These are phyloP conservation scores for Globisporangium paroecandrum DNA, from an alignment of 352 stramenopile genomes.

Conservation along the genomic window DNA sequence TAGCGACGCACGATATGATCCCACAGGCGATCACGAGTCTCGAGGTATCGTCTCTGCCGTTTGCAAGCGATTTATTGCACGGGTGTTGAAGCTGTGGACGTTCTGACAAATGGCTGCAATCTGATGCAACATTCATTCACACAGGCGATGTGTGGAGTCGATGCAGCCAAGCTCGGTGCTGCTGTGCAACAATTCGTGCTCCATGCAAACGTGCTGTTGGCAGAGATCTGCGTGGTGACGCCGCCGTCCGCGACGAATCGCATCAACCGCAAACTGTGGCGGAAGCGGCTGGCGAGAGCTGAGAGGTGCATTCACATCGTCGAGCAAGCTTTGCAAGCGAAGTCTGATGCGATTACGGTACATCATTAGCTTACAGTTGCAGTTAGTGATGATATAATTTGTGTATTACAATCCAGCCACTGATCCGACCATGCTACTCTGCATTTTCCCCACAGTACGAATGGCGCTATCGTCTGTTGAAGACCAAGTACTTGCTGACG, in stretches of 20 bases:
- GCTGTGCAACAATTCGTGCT: slow-evolving; percentile 23
- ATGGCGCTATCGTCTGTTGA: slow-evolving; percentile 45
- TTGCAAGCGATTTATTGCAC: slow-evolving; percentile 5
- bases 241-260: slow-evolving; percentile 39
- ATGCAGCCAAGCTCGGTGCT: slow-evolving; percentile 10
- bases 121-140: not conserved
- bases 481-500: slow-evolving; percentile 52
- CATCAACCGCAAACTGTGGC: slow-evolving; percentile 47
- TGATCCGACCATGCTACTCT: slow-evolving; percentile 5
- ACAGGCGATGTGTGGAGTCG: slow-evolving; percentile 31
- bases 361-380: not conserved
- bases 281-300: slow-evolving; percentile 41
- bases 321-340: slow-evolving; percentile 25
- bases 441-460: slow-evolving; percentile 22
- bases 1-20: slow-evolving; percentile 37
- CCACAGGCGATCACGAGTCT: slow-evolving; percentile 43
- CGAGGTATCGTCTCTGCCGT: slow-evolving; percentile 29
- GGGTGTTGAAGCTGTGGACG: not conserved
- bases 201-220: slow-evolving; percentile 44
- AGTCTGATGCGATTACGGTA: not conserved
- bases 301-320: slow-evolving; percentile 37
- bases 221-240: slow-evolving; percentile 50
- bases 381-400: not conserved
- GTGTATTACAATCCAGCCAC: not conserved
- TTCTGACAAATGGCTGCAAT: not conserved